Percentiles rank a stretch among this genome's conserved stretches.
Evolutionary conservation across 208 protist genomes (phyloP).

Genomic region (Trypanosoma theileri): DNA sequence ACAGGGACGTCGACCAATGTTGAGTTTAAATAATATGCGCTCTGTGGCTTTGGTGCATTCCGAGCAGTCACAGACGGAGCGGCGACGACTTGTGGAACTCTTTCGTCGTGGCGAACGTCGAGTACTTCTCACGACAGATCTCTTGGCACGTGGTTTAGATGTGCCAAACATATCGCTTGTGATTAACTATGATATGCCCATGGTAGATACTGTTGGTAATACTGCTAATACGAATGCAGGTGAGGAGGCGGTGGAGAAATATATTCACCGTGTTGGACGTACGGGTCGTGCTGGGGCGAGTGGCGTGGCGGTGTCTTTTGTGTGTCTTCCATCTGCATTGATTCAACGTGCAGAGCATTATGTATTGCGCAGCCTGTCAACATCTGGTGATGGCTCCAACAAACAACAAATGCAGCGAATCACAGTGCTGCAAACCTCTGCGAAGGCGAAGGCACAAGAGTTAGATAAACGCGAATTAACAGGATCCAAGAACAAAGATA

Average conservation of each 20-base stretch:
- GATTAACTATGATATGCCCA: conserved; percentile 98
- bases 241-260: conserved; percentile 76
- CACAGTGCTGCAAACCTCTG: conserved; percentile 3
- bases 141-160: conserved; percentile 93
- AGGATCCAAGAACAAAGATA: background rate
- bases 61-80: conserved; percentile 81
- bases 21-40: conserved; percentile 43
- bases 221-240: conserved; percentile 6
- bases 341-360: conserved; percentile 38
- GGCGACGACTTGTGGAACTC: conserved; percentile 93
- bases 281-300: conserved; percentile 85
- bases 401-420: background rate
- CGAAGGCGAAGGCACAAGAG: conserved; percentile 10
- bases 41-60: conserved; percentile 79
- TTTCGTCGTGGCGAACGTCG: conserved; percentile 93
- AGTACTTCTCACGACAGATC: conserved; percentile 98
- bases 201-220: conserved; percentile 1
- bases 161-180: conserved; percentile 96
- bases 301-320: conserved; percentile 93
- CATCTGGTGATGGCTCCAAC: background rate
- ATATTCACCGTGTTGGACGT: conserved; percentile 96
- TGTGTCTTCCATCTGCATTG: conserved; percentile 59
- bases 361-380: background rate
- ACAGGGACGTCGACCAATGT: conserved; percentile 9
- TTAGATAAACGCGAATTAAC: conserved; percentile 17